Percentiles rank a stretch among this genome's conserved stretches.
Evolutionary conservation across 2,329 filamentous ascomycete species (phyloP).

Genomic region (Diaporthe destruens): DNA sequence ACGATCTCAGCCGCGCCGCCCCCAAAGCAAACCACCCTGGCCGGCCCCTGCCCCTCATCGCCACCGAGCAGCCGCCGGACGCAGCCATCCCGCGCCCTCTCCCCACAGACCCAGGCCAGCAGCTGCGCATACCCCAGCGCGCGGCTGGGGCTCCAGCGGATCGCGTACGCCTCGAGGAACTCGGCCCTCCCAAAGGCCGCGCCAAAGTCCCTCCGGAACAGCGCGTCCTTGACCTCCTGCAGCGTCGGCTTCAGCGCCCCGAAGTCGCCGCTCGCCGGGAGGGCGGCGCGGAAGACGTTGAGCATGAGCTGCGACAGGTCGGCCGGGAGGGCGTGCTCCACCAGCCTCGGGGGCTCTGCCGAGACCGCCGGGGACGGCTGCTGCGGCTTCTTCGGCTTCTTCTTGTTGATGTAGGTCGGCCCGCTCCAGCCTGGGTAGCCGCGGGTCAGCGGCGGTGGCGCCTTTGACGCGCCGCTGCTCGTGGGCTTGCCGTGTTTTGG

Average conservation of each 20-base stretch:
- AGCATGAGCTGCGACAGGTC: slow-evolving; percentile 60
- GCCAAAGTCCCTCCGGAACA: slow-evolving; percentile 88
- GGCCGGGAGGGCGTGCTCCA: slow-evolving; percentile 21
- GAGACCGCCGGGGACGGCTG: neutral
- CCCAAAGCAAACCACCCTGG: slow-evolving; percentile 64
- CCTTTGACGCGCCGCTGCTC: slow-evolving; percentile 30
- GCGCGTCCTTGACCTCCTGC: slow-evolving; percentile 85
- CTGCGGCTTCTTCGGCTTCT: slow-evolving; percentile 29
- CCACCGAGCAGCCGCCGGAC: slow-evolving; percentile 29
- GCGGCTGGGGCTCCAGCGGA: slow-evolving; percentile 90
- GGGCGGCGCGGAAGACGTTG: slow-evolving; percentile 77
- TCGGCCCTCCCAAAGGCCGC: slow-evolving; percentile 80
- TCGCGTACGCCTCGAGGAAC: slow-evolving; percentile 84
- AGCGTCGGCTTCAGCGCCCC: slow-evolving; percentile 68
- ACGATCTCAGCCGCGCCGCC: slow-evolving; percentile 74
- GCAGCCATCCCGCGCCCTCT: slow-evolving; percentile 47
- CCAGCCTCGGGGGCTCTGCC: slow-evolving; percentile 16
- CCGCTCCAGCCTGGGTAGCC: slow-evolving; percentile 35
- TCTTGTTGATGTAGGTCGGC: slow-evolving; percentile 31
- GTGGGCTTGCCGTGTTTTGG: slow-evolving; percentile 34
- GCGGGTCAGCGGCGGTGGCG: slow-evolving; percentile 17
- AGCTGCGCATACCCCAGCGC: slow-evolving; percentile 82
- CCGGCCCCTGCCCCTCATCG: slow-evolving; percentile 25
- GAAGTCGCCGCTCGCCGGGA: slow-evolving; percentile 63
- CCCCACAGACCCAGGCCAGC: slow-evolving; percentile 55